Evolutionary conservation across 2,329 filamentous ascomycete genomes (phyloP).

Genomic region (Aspergillus quadrilineatus): DNA sequence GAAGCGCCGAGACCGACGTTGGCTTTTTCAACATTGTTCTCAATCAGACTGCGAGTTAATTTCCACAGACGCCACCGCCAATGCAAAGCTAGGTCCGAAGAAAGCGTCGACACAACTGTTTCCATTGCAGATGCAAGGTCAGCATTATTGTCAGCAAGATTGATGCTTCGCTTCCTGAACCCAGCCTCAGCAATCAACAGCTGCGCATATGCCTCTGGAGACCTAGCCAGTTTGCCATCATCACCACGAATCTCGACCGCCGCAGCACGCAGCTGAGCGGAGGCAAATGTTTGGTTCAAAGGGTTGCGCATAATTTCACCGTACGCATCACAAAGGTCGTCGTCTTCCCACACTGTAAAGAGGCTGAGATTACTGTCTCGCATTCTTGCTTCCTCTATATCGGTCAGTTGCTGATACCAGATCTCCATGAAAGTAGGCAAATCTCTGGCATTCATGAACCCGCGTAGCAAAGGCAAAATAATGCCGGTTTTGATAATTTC

Average conservation of each 20-base stretch:
- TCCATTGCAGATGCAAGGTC: constrained; percentile 27
- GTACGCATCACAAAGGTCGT: constrained; percentile 41
- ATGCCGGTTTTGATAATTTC: constrained; percentile 38
- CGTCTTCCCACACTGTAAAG: constrained; percentile 48
- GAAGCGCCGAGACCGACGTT: constrained; percentile 22
- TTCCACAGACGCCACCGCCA: constrained; percentile 47
- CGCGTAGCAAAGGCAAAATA: constrained; percentile 41
- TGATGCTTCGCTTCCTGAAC: constrained; percentile 27
- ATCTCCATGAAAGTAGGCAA: constrained; percentile 39
- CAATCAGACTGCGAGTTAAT: constrained; percentile 34
- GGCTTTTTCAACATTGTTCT: constrained; percentile 27
- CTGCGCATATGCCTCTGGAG: constrained; percentile 34
- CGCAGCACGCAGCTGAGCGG: constrained; percentile 33
- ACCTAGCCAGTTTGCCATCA: constrained; percentile 28
- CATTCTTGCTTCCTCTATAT: constrained; percentile 35
- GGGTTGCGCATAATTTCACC: constrained; percentile 34
- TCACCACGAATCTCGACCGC: constrained; percentile 28
- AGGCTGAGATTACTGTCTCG: constrained; percentile 21
- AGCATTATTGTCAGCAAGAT: constrained; percentile 25
- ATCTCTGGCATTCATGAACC: constrained; percentile 43
- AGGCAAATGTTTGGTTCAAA: constrained; percentile 29
- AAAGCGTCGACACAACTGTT: constrained; percentile 30
- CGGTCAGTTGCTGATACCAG: constrained; percentile 42
- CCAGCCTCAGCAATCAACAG: constrained; percentile 39
- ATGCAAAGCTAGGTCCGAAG: constrained; percentile 30